Evolutionary conservation across 192 early-diverging fungal genomes (phyloP), one percentile per base, ranked within the genome.

Genomic region (Coemansia sp.): DNA sequence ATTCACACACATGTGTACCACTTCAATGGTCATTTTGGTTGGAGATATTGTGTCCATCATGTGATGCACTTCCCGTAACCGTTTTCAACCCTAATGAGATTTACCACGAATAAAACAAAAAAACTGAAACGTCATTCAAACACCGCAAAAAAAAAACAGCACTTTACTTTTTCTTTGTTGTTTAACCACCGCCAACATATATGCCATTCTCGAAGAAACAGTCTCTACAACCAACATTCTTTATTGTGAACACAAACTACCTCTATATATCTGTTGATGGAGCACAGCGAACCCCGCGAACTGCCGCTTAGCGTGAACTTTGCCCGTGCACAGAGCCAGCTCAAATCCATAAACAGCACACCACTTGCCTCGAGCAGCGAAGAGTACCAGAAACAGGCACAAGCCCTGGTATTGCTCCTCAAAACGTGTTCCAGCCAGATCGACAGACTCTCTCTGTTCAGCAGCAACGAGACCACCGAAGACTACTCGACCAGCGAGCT

Each of bases 401-500:
- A 31, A 2, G 40, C 20, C 8, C 49, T 82, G n/a, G 67, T 73
- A 22, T 38, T 48, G 16, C 74, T 68, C 30, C 49, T 82, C 5
- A 56, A 56, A 20, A 33, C 30, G 12, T 82, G 79, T 40, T 22
- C 60, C 14, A 48, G 42, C 16, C 79, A 82, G 28, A 56, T 70
- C 14, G 63, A 67, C 20, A 70, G 84, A 18, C 85, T 94, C 6
- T 83, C 81, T 29, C 67, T 96, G 33, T 96, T 97, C 68, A 94
- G 92, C 69, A 81, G 72, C 20, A 96, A 98, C 75, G 96, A 98
- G 67, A 85, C 86, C 17, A 62, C 92, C 51, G 93, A 98, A 6
- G 96, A 98, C 74, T 88, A 96, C 32, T 89, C 87, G 45, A 91
- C 93, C 7, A 77, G 82, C 20, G 92, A 96, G 72, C 83, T 98